These are phyloP conservation scores for Sedum album DNA, from an alignment of 164 flowering plant species.

Conservation along the genomic window DNA sequence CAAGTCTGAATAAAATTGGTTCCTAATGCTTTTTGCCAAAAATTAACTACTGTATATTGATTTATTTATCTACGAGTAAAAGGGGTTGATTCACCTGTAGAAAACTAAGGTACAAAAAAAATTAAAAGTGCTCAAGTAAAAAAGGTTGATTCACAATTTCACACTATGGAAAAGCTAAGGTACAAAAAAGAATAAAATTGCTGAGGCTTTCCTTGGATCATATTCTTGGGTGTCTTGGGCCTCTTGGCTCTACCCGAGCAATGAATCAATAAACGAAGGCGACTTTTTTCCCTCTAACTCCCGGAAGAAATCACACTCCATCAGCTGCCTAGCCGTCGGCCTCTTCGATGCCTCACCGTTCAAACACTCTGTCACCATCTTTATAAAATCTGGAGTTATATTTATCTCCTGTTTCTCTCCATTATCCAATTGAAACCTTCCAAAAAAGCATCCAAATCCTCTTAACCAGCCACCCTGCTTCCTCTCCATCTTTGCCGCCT, in stretches of 20 bases:
- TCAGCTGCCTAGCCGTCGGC: not conserved
- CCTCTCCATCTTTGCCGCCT: not conserved
- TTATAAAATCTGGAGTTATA: not conserved
- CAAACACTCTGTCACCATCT: not conserved
- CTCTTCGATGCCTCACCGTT: not conserved
- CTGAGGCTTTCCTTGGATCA: too few relatives aligned
- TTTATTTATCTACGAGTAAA: too few relatives aligned
- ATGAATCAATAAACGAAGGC: not conserved
- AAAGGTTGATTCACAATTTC: too few relatives aligned
- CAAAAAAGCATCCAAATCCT: not conserved
- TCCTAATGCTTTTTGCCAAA: too few relatives aligned
- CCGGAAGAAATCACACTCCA: not conserved
- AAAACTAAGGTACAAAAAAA: too few relatives aligned
- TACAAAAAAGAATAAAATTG: too few relatives aligned
- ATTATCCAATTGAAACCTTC: not conserved
- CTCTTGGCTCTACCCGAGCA: not conserved
- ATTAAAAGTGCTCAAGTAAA: too few relatives aligned
- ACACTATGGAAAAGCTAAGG: too few relatives aligned
- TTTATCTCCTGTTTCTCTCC: not conserved
- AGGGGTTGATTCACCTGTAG: too few relatives aligned
- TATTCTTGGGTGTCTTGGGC: too few relatives aligned
- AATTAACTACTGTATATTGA: too few relatives aligned
- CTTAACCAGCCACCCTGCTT: not conserved
- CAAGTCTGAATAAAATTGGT: too few relatives aligned
- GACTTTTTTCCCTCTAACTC: not conserved